Percentiles rank a stretch among this genome's conserved stretches.
phyloP scores from a whole-genome alignment of 208 protist genomes.

The Crithidia fasciculata region DNA sequence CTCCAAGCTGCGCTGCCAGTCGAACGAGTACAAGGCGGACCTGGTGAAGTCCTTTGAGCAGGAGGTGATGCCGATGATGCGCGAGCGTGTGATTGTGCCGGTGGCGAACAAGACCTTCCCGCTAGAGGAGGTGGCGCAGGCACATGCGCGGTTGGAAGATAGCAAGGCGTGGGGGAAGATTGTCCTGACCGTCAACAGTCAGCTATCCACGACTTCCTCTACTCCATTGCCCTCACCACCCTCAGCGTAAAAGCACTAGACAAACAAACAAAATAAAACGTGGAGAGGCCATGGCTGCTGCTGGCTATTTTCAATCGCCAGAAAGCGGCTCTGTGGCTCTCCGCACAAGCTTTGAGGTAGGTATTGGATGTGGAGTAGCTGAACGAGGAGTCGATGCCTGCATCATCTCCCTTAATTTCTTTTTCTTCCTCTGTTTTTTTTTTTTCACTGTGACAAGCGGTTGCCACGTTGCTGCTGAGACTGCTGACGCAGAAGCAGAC shows the following conservation, averaged over 20 bases:
- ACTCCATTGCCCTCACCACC: background rate
- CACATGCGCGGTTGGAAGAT: conserved; percentile 64
- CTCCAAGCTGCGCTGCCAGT: conserved; percentile 72
- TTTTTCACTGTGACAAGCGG: background rate
- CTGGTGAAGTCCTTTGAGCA: conserved; percentile 60
- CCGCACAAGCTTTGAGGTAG: too few species aligned
- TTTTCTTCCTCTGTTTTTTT: conserved; percentile 23
- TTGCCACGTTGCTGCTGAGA: too few species aligned
- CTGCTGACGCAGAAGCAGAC: background rate
- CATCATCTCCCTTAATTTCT: conserved; percentile 1
- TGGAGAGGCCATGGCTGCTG: background rate
- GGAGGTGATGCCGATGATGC: conserved; percentile 68
- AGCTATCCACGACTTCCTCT: background rate
- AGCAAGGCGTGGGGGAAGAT: conserved; percentile 72
- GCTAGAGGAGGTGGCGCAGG: conserved; percentile 69
- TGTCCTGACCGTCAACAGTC: conserved; percentile 51
- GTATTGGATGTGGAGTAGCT: too few species aligned
- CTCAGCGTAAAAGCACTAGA: background rate
- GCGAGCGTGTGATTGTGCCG: conserved; percentile 54
- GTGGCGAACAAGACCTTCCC: conserved; percentile 72
- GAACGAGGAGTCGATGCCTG: too few species aligned
- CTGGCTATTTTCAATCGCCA: background rate
- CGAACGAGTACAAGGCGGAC: conserved; percentile 59
- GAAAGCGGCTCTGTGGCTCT: too few species aligned
- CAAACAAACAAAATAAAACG: background rate